Evolutionary conservation across 2,329 filamentous ascomycete genomes (phyloP), one percentile per base, ranked within the genome.

Genomic region (Magnaporthiopsis rhizophila): DNA sequence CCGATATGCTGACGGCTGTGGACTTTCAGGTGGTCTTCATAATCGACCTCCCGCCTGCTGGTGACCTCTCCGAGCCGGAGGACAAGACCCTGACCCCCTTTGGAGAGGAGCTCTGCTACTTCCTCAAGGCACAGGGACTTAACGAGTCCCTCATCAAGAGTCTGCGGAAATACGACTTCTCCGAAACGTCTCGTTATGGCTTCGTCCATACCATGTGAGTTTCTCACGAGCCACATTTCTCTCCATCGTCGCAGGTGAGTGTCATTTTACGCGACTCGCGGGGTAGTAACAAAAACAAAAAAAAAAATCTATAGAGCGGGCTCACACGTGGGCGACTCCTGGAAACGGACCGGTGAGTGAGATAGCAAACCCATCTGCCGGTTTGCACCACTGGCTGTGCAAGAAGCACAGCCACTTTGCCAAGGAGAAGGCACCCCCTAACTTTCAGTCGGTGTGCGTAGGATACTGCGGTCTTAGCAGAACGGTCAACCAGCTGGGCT

Each of bases 201-300:
- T 97, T 99, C 74, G 85, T 98, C 8, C 92, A 96, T 73, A 89
- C 89, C 9, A 90, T 96, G 89, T 92, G 76, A 75, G 87, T 63
- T 61, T 15, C 62, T 53, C 58, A 18, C 5, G 13, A 5, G 15
- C 11, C 59, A 45, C 26, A 18, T 63, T 64, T 70, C 58, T 68
- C 45, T 50, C 18, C n/a, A 18, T 21, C n/a, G 18, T 32, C 34
- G n/a, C 62, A 56, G 3, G 53, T 61, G 38, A 32, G 69, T 72
- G 69, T 74, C 65, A n/a, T 45, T 24, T 24, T n/a, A 8, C 28
- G 24, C 13, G 34, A n/a, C 18, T 45, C 38, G 15, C 13, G 15
- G 15, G 13, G 13, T 45, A 45, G 38, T 45, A 62, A 45, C 38
- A 11, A 26, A 3, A 30, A 30, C 3, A 53, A 11, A 26, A 53